Evolutionary conservation across 805 yeast species (phyloP).

Genomic region (Zygosaccharomyces siamensis): DNA sequence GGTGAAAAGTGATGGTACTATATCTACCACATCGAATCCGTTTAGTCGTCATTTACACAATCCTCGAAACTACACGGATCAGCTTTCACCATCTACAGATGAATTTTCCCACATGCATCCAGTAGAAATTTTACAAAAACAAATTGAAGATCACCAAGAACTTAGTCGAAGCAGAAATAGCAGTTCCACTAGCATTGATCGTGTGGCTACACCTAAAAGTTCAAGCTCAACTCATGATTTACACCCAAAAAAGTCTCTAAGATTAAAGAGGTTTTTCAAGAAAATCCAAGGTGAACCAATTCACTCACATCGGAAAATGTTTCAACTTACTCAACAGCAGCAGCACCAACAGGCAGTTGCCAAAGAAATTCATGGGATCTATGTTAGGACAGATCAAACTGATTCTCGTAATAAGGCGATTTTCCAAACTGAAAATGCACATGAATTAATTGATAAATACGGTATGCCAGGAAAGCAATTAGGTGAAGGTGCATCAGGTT

Average conservation of each 20-base stretch:
- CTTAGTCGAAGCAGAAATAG: constrained; percentile 6
- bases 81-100: constrained; percentile 13
- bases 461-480: constrained; percentile 68
- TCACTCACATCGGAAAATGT: constrained; percentile 1
- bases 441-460: constrained; percentile 52
- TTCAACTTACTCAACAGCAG: constrained; percentile 3
- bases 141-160: constrained; percentile 23
- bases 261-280: constrained; percentile 49
- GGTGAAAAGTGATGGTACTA: constrained; percentile 3
- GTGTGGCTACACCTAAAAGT: constrained; percentile 5
- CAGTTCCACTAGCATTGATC: constrained; percentile 10
- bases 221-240: neutral
- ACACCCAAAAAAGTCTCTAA: constrained; percentile 24
- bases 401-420: constrained; percentile 29
- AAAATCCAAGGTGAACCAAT: constrained; percentile 31
- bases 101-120: constrained; percentile 27
- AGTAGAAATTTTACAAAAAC: constrained; percentile 26
- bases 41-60: constrained; percentile 17
- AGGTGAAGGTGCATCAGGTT: constrained; percentile 95
- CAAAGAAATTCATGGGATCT: constrained; percentile 9
- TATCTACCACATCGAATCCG: constrained; percentile 11
- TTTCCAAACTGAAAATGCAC: constrained; percentile 39
- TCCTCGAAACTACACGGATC: constrained; percentile 12
- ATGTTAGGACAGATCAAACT: constrained; percentile 12
- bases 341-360: neutral